Evolutionary conservation across 2,329 filamentous ascomycete species (phyloP).

Genomic region (Curvularia lunata): DNA sequence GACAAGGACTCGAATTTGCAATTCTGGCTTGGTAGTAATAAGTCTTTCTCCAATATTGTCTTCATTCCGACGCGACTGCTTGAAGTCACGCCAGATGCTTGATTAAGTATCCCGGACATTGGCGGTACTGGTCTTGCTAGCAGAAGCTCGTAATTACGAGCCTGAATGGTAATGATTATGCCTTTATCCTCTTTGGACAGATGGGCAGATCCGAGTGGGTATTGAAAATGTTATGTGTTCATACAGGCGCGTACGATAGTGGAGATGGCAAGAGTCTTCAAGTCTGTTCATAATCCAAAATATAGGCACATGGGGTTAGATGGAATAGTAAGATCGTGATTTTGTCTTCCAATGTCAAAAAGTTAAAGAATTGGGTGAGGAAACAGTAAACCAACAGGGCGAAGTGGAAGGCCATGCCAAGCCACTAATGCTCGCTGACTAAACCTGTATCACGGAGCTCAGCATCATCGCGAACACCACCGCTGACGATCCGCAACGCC

Average conservation of each 20-base stretch:
- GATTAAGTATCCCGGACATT: too few relatives aligned
- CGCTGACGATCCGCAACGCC: slow-evolving; percentile 22
- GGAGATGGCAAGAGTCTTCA: background rate
- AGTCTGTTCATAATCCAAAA: background rate
- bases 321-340: background rate
- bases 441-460: slow-evolving; percentile 33
- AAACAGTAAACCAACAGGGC: background rate
- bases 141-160: background rate
- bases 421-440: slow-evolving; percentile 17
- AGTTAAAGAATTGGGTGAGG: background rate
- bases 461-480: slow-evolving; percentile 36
- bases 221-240: too few relatives aligned
- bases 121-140: background rate
- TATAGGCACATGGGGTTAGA: background rate
- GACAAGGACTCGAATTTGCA: background rate
- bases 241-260: background rate
- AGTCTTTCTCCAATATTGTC: background rate
- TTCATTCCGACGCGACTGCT: background rate
- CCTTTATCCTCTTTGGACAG: too few relatives aligned
- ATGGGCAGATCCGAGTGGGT: too few relatives aligned
- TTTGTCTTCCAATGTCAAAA: background rate
- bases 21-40: too few relatives aligned
- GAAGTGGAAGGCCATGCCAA: slow-evolving; percentile 13
- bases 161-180: too few relatives aligned
- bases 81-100: too few relatives aligned